These are phyloP conservation scores for Exophiala aquamarina DNA, from an alignment of 2,329 filamentous ascomycete species.

Conservation along the genomic window DNA sequence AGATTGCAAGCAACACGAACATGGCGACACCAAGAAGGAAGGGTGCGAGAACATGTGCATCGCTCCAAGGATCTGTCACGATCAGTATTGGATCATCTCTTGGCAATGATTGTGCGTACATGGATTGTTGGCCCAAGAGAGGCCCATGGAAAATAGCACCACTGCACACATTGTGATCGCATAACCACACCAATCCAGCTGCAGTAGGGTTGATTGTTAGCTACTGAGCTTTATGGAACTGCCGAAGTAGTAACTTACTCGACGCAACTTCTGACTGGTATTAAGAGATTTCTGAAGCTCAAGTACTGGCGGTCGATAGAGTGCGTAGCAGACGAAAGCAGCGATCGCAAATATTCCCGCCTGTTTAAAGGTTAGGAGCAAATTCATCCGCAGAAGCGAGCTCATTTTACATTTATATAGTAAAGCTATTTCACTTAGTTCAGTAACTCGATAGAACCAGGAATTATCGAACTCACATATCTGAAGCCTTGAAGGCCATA, in stretches of 20 bases:
- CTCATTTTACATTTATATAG: slow-evolving; percentile 11
- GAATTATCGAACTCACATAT: slow-evolving; percentile 5
- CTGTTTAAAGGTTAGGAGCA: background rate
- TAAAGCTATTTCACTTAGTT: slow-evolving; percentile 3
- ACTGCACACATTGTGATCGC: slow-evolving; percentile 8
- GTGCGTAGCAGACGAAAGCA: slow-evolving; percentile 5
- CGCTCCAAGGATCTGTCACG: slow-evolving; percentile 4
- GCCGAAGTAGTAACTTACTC: slow-evolving; percentile 9
- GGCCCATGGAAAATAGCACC: slow-evolving; percentile 10
- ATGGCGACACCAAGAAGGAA: slow-evolving; percentile 1
- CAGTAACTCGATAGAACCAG: background rate
- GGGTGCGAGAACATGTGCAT: slow-evolving; percentile 7
- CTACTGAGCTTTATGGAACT: background rate
- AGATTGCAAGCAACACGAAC: slow-evolving; percentile 8
- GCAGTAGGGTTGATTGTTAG: background rate
- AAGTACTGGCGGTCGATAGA: slow-evolving; percentile 9
- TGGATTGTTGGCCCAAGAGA: slow-evolving; percentile 14
- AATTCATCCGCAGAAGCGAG: background rate
- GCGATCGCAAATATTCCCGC: slow-evolving; percentile 8
- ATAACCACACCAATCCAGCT: slow-evolving; percentile 14
- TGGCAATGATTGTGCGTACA: slow-evolving; percentile 2
- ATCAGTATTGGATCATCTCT: slow-evolving; percentile 1
- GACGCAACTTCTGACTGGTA: slow-evolving; percentile 3
- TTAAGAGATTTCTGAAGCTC: slow-evolving; percentile 6
- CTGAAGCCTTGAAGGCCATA: slow-evolving; percentile 6